A percentile compares a stretch with the other conserved stretches of the same genome.
These are phyloP conservation scores for Mortierella sp. DNA, from an alignment of 371 early-diverging fungal genomes.

Conservation along the genomic window DNA sequence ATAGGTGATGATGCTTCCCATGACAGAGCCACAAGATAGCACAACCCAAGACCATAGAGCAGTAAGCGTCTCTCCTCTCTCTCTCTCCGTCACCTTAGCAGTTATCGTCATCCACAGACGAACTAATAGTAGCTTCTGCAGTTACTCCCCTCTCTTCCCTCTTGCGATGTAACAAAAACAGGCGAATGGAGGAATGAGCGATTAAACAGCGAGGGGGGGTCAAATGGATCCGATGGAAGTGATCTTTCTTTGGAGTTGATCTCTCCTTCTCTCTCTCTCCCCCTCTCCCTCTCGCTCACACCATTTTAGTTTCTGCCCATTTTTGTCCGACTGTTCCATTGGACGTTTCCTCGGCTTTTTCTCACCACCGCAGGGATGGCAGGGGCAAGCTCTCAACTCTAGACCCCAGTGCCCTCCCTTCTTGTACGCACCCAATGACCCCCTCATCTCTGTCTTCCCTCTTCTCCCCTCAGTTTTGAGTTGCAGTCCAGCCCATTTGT, in stretches of 20 bases:
- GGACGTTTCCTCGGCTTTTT: too few species aligned
- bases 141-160: not conserved
- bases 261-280: not conserved
- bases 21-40: too few species aligned
- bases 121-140: too few species aligned
- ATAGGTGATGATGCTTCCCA: too few species aligned
- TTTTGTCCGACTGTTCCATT: too few species aligned
- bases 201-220: not conserved
- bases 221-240: constrained; percentile 12
- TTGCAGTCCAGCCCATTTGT: not conserved
- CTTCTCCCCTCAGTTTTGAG: not conserved
- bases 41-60: not conserved
- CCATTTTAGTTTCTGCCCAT: constrained; percentile 2
- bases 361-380: too few species aligned
- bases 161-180: not conserved
- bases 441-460: not conserved
- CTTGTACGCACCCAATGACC: not conserved
- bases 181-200: not conserved
- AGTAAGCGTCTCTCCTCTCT: not conserved
- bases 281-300: not conserved
- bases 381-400: not conserved
- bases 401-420: too few species aligned
- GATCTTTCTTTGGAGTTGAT: not conserved
- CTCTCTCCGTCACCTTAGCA: not conserved
- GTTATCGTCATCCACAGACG: too few species aligned